Base-by-base conservation (phyloP, 2,329 filamentous ascomycete genomes). In the Colletotrichum sp. region DNA sequence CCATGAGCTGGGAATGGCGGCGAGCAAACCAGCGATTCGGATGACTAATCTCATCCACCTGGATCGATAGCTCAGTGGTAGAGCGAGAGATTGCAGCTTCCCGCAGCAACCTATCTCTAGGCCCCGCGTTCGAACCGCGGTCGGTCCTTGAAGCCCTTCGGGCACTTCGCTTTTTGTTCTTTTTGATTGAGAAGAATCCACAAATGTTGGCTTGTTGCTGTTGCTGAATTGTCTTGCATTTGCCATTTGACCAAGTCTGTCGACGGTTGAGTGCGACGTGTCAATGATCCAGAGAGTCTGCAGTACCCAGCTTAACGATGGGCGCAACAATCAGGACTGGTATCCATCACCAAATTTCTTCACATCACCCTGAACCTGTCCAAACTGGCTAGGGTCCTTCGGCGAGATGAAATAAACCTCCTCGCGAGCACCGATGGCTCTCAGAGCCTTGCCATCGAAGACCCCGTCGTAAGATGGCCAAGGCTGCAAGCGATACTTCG, bases 61-160 rank as follows among this genome's bases (percentile, higher is more conserved):
- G 73, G 73, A 76, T 76, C 73, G 73, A 76, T 76, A 76, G 73
- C 73, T 76, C 73, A 76, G 70, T 76, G 73, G 73, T 76, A 76
- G 73, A 76, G 73, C 73, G 73, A 76, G 73, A 76, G 73, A 76
- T 76, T 76, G 73, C 73, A 76, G 73, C 34, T 64, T 16, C 9
- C 21, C 16, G 21, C 34, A 69, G 73, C 69, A 72, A 39, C 63
- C 21, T 75, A 76, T 76, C 73, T 76, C 73, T 76, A 76, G 73
- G 73, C 70, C 73, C 73, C 73, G 73, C 73, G 73, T 76, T 76
- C 73, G 73, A 76, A 76, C 16, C 73, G 73, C 73, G 73, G 73
- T 76, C 70, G 73, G 73, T 76, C 70, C 73, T 75, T 63, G 62
- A n/a, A 39, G 3, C 52, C 16, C 15, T 2, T 4, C 6, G 1